Conservation (phyloP, 176 grass and related monocot genomes). For the Sorghum bicolor region DNA sequence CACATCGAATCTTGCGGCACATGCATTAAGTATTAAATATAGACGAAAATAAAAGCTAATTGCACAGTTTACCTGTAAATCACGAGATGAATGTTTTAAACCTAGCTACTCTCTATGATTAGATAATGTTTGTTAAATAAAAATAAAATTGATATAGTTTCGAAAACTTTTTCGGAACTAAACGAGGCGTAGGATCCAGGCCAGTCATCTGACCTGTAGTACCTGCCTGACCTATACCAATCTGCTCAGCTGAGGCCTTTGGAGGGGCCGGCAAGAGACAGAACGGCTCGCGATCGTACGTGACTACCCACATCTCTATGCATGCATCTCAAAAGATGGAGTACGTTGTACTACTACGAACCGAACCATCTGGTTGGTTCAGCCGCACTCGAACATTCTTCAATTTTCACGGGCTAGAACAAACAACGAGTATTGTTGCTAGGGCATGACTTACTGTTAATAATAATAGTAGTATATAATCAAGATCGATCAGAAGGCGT, state of each 20-base stretch:
- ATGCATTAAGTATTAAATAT: too few relatives aligned
- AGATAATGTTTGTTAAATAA: too few relatives aligned
- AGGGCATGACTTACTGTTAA: neutral
- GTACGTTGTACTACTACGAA: neutral
- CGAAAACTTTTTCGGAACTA: too few relatives aligned
- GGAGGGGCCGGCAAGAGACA: neutral
- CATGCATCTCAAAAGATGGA: conserved; percentile 5
- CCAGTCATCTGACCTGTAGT: neutral
- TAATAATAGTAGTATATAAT: too few relatives aligned
- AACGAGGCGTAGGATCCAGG: too few relatives aligned
- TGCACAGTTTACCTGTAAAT: too few relatives aligned
- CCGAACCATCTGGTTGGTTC: neutral
- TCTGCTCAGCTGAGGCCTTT: neutral
- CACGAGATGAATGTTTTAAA: too few relatives aligned
- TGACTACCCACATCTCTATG: neutral
- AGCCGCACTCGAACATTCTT: neutral
- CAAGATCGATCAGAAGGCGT: neutral
- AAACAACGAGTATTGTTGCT: neutral
- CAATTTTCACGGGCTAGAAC: neutral
- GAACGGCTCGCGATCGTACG: neutral
- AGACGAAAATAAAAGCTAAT: too few relatives aligned
- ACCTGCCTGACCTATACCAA: neutral
- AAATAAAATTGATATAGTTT: too few relatives aligned
- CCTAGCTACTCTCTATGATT: too few relatives aligned
- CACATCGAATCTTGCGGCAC: too few relatives aligned